Conservation (phyloP, 179 eudicot species). For the Drosera spatulata region DNA sequence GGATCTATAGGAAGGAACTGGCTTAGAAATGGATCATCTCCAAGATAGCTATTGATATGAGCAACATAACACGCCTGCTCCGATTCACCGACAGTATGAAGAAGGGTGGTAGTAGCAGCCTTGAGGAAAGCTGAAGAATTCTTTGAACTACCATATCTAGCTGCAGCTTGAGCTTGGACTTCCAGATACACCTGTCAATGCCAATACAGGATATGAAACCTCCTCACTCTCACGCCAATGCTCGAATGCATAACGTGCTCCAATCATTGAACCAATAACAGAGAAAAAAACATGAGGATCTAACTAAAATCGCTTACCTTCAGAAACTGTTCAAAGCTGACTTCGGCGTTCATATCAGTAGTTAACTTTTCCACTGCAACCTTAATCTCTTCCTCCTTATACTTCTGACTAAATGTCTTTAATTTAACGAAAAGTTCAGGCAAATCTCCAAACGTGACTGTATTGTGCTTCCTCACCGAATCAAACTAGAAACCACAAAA, state of each 20-base stretch:
- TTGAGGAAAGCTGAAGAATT: slow-evolving; percentile 56
- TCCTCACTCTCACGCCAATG: slow-evolving; percentile 9
- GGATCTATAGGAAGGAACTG: slow-evolving; percentile 69
- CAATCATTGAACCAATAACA: no score
- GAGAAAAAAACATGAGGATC: no score
- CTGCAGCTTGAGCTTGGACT: slow-evolving; percentile 10
- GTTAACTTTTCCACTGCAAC: slow-evolving; percentile 52
- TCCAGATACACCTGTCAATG: no score
- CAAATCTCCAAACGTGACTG: slow-evolving; percentile 43
- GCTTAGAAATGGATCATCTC: slow-evolving; percentile 55
- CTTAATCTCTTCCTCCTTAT: slow-evolving; percentile 48
- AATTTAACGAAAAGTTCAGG: slow-evolving; percentile 55
- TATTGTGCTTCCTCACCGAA: slow-evolving; percentile 30
- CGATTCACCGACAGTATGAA: slow-evolving; percentile 59
- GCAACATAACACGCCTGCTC: slow-evolving; percentile 67
- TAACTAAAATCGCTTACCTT: slow-evolving; percentile 37
- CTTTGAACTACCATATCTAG: slow-evolving; percentile 40
- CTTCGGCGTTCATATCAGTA: slow-evolving; percentile 43
- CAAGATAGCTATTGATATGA: slow-evolving; percentile 62
- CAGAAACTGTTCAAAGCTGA: slow-evolving; percentile 77
- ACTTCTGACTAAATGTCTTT: slow-evolving; percentile 35
- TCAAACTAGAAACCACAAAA: slow-evolving; percentile 27
- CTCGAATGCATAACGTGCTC: no score
- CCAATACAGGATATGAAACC: no score
- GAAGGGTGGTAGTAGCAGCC: slow-evolving; percentile 60